phyloP scores from a whole-genome alignment of 441 rosid species.

The Biscutella laevigata region DNA sequence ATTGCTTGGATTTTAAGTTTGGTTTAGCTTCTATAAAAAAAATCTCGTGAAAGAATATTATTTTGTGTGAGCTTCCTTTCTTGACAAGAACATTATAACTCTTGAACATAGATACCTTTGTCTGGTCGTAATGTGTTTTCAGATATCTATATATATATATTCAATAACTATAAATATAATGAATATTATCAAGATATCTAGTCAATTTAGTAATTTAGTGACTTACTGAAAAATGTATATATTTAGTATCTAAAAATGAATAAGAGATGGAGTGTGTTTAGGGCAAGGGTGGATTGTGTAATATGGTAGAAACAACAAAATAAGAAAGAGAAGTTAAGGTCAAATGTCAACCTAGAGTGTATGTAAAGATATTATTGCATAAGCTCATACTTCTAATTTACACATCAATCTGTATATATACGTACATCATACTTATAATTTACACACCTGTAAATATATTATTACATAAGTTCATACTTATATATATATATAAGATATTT shows the following conservation, averaged over 20 bases:
- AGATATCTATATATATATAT: background rate
- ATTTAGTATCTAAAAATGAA: conserved; percentile 7
- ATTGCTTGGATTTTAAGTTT: conserved; percentile 65
- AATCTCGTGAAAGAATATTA: conserved; percentile 40
- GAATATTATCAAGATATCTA: too few species aligned
- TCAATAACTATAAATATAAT: background rate
- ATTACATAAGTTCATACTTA: too few species aligned
- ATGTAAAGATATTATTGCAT: conserved; percentile 35
- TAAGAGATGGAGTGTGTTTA: conserved; percentile 47
- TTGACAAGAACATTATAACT: conserved; percentile 9
- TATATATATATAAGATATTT: background rate
- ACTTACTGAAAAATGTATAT: background rate
- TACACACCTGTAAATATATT: too few species aligned
- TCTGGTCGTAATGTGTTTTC: conserved; percentile 8
- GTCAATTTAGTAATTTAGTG: background rate
- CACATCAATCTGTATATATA: too few species aligned
- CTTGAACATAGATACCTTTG: background rate
- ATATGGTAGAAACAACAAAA: conserved; percentile 15
- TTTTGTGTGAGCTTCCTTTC: conserved; percentile 10
- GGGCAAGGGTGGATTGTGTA: conserved; percentile 37
- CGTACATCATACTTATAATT: too few species aligned
- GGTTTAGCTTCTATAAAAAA: conserved; percentile 21
- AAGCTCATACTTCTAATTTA: conserved; percentile 7
- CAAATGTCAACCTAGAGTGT: conserved; percentile 64
- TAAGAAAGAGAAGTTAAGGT: conserved; percentile 36